Conservation (phyloP, 2,329 filamentous ascomycete species). For the Emmonsiellopsis sp. region DNA sequence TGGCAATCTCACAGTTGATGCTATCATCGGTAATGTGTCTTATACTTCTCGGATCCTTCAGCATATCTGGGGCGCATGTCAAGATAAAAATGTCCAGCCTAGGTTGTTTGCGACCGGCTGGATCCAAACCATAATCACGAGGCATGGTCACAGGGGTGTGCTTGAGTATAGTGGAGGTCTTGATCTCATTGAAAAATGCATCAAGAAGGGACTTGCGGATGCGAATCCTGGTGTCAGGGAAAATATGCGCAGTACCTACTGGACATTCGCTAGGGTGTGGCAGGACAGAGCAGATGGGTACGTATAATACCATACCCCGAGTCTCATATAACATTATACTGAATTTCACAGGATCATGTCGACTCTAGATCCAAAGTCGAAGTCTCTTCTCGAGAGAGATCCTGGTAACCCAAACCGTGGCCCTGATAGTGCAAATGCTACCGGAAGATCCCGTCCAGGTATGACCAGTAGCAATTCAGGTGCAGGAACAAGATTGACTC, state of each 20-base stretch:
- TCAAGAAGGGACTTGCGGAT: slow-evolving; percentile 82
- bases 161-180: slow-evolving; percentile 79
- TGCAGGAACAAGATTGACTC: slow-evolving; percentile 36
- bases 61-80: slow-evolving; percentile 70
- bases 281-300: slow-evolving; percentile 65
- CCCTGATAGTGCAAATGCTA: slow-evolving; percentile 8
- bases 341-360: slow-evolving; percentile 59
- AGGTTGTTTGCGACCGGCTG: slow-evolving; percentile 70
- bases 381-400: slow-evolving; percentile 73
- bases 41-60: slow-evolving; percentile 77
- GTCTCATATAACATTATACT: not conserved
- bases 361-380: slow-evolving; percentile 67
- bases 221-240: slow-evolving; percentile 85
- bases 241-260: slow-evolving; percentile 75
- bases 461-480: slow-evolving; percentile 13
- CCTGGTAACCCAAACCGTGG: slow-evolving; percentile 55
- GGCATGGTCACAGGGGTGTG: slow-evolving; percentile 70
- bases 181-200: slow-evolving; percentile 75
- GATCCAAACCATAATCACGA: slow-evolving; percentile 73
- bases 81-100: slow-evolving; percentile 90
- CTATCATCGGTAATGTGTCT: slow-evolving; percentile 67
- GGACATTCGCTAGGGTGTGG: slow-evolving; percentile 73
- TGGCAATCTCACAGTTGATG: slow-evolving; percentile 72
- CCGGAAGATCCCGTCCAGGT: slow-evolving; percentile 11
- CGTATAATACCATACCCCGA: slow-evolving; percentile 27